A percentile compares a stretch with the other conserved stretches of the same genome.
Conservation (phyloP, 2,329 filamentous ascomycete genomes). For the Amauroascus verrucosus region DNA sequence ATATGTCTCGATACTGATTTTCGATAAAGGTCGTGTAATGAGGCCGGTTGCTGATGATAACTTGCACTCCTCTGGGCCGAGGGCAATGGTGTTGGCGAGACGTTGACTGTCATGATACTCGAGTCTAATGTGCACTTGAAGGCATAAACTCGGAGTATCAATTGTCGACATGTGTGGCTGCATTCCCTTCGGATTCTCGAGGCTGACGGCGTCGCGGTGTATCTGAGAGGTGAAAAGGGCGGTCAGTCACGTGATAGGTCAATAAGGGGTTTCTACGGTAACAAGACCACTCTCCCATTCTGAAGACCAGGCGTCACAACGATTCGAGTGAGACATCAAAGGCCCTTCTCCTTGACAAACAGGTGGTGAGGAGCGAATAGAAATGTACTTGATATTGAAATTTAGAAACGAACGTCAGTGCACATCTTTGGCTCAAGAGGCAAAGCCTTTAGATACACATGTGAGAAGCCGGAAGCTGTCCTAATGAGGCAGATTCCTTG, state of each 20-base stretch:
- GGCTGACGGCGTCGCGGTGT: background rate
- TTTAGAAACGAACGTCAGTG: too few relatives aligned
- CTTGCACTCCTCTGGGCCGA: conserved; percentile 29
- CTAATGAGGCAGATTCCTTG: too few relatives aligned
- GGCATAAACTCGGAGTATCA: conserved; percentile 11
- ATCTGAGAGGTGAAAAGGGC: background rate
- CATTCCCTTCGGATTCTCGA: background rate
- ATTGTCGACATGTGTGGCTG: conserved; percentile 8
- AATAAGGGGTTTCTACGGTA: conserved; percentile 17
- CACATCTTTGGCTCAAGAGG: too few relatives aligned
- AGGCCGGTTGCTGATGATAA: conserved; percentile 24
- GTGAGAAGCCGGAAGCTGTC: too few relatives aligned
- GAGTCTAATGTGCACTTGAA: conserved; percentile 12
- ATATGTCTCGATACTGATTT: conserved; percentile 27
- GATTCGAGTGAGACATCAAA: too few relatives aligned
- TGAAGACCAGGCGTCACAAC: too few relatives aligned
- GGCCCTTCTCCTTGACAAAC: too few relatives aligned
- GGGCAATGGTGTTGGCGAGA: conserved; percentile 31
- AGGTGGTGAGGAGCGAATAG: too few relatives aligned
- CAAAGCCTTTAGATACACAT: too few relatives aligned
- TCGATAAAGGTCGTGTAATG: conserved; percentile 31
- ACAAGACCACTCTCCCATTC: background rate
- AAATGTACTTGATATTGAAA: too few relatives aligned
- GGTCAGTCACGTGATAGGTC: conserved; percentile 13
- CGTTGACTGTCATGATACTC: conserved; percentile 22